Evolutionary conservation across 2,329 filamentous ascomycete species (phyloP).

Genomic region (Calonectria naviculata): DNA sequence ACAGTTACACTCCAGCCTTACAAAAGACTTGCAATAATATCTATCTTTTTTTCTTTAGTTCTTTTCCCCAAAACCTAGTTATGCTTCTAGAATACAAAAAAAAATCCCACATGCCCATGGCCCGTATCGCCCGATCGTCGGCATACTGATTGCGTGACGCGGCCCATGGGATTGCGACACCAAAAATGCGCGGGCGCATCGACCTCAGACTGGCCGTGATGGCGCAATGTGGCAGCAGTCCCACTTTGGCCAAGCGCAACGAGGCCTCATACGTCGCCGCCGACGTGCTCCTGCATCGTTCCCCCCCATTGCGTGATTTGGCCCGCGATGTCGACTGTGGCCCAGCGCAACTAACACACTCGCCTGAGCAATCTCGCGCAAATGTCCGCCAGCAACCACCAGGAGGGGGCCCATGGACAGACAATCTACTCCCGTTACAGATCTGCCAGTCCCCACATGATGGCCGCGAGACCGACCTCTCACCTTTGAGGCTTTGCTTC

Average conservation of each 20-base stretch:
- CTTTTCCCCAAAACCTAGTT: background rate
- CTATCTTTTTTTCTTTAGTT: background rate
- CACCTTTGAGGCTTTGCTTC: slow-evolving; percentile 5
- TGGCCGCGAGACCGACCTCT: background rate
- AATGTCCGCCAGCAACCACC: too few relatives aligned
- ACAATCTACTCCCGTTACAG: background rate
- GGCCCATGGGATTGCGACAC: slow-evolving; percentile 39
- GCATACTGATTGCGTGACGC: slow-evolving; percentile 33
- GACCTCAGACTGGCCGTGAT: slow-evolving; percentile 26
- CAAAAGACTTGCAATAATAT: background rate
- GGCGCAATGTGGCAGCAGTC: slow-evolving; percentile 32
- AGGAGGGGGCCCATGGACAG: too few relatives aligned
- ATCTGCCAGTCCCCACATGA: background rate
- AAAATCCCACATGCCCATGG: too few relatives aligned
- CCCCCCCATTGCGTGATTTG: slow-evolving; percentile 37
- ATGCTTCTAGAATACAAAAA: background rate
- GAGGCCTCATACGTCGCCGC: background rate
- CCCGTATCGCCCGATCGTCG: background rate
- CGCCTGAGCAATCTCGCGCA: too few relatives aligned
- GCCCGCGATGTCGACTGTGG: slow-evolving; percentile 20
- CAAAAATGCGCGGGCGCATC: slow-evolving; percentile 8
- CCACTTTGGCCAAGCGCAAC: slow-evolving; percentile 8
- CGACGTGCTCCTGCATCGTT: background rate
- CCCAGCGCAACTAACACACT: background rate
- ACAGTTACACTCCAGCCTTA: background rate